A percentile compares a stretch with the other conserved stretches of the same genome.
These are phyloP conservation scores for Saussurea involucrata DNA, from an alignment of 129 eudicot genomes.

Conservation along the genomic window DNA sequence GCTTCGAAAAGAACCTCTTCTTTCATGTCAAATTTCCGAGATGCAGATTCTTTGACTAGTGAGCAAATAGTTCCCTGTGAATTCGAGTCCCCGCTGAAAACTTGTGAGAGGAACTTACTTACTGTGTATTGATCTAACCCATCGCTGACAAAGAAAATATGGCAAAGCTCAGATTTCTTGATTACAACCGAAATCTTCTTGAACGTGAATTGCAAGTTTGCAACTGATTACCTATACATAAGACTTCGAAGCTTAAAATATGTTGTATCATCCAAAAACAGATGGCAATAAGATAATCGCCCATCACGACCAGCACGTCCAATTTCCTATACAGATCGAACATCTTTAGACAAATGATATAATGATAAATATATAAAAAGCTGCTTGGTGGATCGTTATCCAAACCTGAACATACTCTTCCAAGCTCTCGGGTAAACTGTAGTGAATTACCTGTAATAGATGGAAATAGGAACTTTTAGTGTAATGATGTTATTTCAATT, in stretches of 20 bases:
- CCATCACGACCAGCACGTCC: conserved; percentile 99
- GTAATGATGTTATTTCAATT: neutral
- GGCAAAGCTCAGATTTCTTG: conserved; percentile 1
- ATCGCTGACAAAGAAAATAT: conserved; percentile 50
- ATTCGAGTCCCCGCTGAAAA: conserved; percentile 38
- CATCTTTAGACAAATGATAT: neutral
- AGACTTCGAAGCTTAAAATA: conserved; percentile 85
- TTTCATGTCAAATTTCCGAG: conserved; percentile 92
- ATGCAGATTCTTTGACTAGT: conserved; percentile 67
- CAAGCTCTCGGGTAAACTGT: conserved; percentile 92
- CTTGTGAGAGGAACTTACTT: conserved; percentile 66
- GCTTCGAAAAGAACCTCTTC: conserved; percentile 66
- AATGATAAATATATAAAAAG: neutral
- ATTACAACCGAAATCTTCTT: conserved; percentile 1
- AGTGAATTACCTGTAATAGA: conserved; percentile 79
- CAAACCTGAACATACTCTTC: conserved; percentile 95
- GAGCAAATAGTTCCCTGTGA: conserved; percentile 55
- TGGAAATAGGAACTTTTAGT: neutral
- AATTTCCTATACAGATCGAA: conserved; percentile 54
- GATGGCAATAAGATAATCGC: conserved; percentile 84
- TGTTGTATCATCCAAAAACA: conserved; percentile 71
- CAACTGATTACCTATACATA: conserved; percentile 48
- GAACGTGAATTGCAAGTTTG: neutral
- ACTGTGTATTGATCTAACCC: conserved; percentile 86
- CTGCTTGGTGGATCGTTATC: conserved; percentile 5